Base-by-base conservation (phyloP, 1,139 yeast genomes). In the Saccharomycopsis crataegensis region DNA sequence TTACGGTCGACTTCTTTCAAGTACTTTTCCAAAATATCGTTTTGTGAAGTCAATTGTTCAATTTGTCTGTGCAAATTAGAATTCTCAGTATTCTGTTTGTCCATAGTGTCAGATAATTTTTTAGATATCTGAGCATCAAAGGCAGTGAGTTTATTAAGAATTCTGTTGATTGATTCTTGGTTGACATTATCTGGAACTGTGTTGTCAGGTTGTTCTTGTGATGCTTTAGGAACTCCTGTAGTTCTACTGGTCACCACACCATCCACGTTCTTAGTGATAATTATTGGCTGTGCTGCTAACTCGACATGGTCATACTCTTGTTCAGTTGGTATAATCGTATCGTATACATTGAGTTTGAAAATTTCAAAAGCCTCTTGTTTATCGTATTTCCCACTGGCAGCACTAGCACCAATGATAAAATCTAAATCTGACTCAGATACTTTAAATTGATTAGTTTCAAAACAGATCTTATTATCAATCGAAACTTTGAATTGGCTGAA, bases 401-500 rank as follows among this genome's bases (percentile, higher is more conserved):
- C 85, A 37, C 82, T 70, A 3, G 80, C 67, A 55, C 89, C 89
- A 52, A 84, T 61, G 53, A 67, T 71, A 57, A 72, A 73, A 43
- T 73, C 67, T 6, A 67, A 64, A 42, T 63, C 64, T 3, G 58
- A 47, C 14, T 67, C 61, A 22, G 76, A 76, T 28, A 81, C 62
- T 32, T 65, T 62, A 44, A 85, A 70, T 53, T 76, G 66, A 57
- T 78, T 76, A 0, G 90, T 82, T 64, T 81, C 82, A 67, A 85
- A 80, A 64, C 90, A 82, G 54, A 86, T 71, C 60, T 78, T 80
- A 64, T 86, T 86, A 64, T 86, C 89, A 47, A 83, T 68, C 60
- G 86, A 89, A 16, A 85, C 75, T 60, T 83, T 82, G 58, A 86
- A 73, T 62, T 75, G 67, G 37, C 71, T 70, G 28, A 62, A 62